phyloP scores from a whole-genome alignment of 2,329 filamentous ascomycete species.

The Aspergillus piperis region DNA sequence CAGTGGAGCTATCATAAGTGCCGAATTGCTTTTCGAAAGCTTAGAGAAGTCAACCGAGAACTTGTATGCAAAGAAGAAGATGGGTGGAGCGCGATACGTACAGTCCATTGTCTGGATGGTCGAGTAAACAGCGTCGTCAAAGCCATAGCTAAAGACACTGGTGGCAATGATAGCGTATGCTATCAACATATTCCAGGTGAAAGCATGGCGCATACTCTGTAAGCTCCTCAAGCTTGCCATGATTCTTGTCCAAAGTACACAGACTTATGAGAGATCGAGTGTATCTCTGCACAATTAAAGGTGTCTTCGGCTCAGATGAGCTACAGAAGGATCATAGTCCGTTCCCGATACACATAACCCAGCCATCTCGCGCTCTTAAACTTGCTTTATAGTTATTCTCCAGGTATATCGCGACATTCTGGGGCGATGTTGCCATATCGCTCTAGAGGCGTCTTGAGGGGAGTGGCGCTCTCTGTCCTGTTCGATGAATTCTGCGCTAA shows the following conservation, averaged over 20 bases:
- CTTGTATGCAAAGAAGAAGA: neutral
- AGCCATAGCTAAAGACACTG: conserved; percentile 2
- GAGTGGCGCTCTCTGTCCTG: neutral
- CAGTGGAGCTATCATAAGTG: neutral
- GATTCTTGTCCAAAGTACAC: neutral
- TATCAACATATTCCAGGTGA: conserved; percentile 6
- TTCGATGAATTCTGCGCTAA: neutral
- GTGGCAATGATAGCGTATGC: neutral
- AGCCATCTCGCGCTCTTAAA: neutral
- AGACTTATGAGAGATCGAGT: neutral
- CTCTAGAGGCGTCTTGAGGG: neutral
- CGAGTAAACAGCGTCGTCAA: neutral
- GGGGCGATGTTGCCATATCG: conserved; percentile 1
- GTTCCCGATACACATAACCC: neutral
- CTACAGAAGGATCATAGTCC: neutral
- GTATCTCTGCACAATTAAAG: neutral
- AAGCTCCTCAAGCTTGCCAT: neutral
- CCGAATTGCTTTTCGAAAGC: neutral
- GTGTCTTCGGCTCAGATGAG: neutral
- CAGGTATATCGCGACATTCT: neutral
- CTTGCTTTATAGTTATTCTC: neutral
- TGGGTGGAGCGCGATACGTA: neutral
- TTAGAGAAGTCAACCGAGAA: neutral
- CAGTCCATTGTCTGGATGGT: conserved; percentile 1
- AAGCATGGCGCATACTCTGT: neutral